These are phyloP conservation scores for Eucalyptus decipiens DNA, from an alignment of 345 rosid species.

Conservation along the genomic window DNA sequence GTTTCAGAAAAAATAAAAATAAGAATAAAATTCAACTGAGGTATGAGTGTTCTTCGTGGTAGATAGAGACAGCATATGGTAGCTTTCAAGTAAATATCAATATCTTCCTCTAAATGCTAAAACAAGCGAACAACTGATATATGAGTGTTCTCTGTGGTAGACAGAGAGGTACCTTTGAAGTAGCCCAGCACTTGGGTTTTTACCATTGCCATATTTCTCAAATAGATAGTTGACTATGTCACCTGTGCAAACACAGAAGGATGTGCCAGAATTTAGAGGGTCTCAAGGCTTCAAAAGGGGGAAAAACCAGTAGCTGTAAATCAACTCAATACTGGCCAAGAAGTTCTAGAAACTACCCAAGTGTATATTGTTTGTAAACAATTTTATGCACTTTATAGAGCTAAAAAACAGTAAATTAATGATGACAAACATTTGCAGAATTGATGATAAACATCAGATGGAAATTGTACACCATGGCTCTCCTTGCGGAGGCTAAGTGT, in stretches of 20 bases:
- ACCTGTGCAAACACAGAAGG: slow-evolving; percentile 15
- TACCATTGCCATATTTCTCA: slow-evolving; percentile 61
- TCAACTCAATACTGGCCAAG: background rate
- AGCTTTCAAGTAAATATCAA: background rate
- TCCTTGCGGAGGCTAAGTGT: background rate
- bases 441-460: background rate
- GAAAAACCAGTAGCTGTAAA: background rate
- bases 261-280: background rate
- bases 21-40: background rate
- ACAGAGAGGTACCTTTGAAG: slow-evolving; percentile 43
- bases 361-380: background rate
- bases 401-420: background rate
- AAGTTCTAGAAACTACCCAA: background rate
- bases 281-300: background rate
- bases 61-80: background rate
- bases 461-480: background rate
- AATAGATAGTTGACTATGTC: slow-evolving; percentile 73
- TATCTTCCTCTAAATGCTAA: background rate
- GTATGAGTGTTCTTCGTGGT: background rate
- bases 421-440: background rate
- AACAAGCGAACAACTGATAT: background rate
- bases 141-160: background rate
- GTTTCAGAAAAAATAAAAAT: background rate
- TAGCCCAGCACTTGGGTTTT: slow-evolving; percentile 49
- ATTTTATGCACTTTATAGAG: background rate